Evolutionary conservation across 2,329 filamentous ascomycete species (phyloP), one percentile per base, ranked within the genome.

Genomic region (Fusarium virguliforme): DNA sequence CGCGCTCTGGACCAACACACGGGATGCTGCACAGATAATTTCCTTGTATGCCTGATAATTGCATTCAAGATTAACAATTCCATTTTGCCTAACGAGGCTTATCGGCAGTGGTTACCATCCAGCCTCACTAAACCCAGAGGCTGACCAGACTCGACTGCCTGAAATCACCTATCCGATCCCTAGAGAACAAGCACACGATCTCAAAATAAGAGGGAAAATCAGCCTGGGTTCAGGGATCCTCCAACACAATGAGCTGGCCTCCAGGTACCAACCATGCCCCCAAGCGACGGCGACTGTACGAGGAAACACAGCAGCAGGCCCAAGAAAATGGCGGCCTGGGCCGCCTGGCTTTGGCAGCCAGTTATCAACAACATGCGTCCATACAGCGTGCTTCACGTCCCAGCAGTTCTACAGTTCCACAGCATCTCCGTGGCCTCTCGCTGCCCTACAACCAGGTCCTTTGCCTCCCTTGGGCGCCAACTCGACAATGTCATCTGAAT

Each of bases 231-330:
- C 12, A 9, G 0, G 10, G 24, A 6, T 53, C 3, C 6, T 18
- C 12, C 18, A 18, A 18, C 22, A 40, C 1, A 24, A 64, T 67
- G 60, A 26, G 64, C 4, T 10, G n/a, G 1, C 6, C 10, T 28
- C 9, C 37, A 1, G 38, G 0, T 4, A 13, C 9, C 3, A 37
- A 37, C 4, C 34, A 30, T 41, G 9, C 13, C 0, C 26, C 26
- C 12, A 67, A 68, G 18, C 41, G 66, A n/a, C 59, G 38, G 8
- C 60, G 66, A 0, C 7, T 53, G 2, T 12, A 64, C 12, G 28
- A 59, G 4, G 43, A 65, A 55, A 51, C 10, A 10, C 12, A 15
- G 15, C 8, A 32, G 10, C n/a, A 34, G 8, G 1, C 1, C 2
- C 24, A 30, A 34, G 8, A 26, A 4, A 5, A 12, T 5, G 12